phyloP scores from a whole-genome alignment of 2,329 filamentous ascomycete genomes.

The Talaromyces albobiverticillius region DNA sequence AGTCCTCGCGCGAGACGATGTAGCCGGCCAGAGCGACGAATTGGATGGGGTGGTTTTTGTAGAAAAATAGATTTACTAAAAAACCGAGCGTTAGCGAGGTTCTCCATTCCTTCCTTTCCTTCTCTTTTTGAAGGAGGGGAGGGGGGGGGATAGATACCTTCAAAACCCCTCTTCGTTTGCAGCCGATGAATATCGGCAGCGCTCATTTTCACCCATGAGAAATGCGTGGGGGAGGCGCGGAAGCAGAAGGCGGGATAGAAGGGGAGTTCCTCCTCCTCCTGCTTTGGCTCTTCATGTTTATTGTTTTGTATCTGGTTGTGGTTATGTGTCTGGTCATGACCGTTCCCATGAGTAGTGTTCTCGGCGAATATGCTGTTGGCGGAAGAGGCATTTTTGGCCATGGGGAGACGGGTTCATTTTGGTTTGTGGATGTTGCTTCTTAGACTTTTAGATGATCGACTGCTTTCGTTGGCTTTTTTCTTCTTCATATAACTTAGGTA shows the following conservation, averaged over 20 bases:
- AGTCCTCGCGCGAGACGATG: slow-evolving; percentile 60
- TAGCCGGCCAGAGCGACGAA: slow-evolving; percentile 71
- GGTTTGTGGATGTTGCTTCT: too few relatives aligned
- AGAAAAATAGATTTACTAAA: slow-evolving; percentile 61
- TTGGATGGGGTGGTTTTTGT: slow-evolving; percentile 71
- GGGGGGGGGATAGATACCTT: slow-evolving; percentile 38
- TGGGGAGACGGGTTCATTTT: slow-evolving; percentile 12
- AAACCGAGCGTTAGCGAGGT: neutral
- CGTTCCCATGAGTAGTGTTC: neutral
- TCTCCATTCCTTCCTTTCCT: neutral
- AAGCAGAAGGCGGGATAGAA: slow-evolving; percentile 62
- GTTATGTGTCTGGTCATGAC: slow-evolving; percentile 10
- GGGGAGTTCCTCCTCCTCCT: slow-evolving; percentile 3
- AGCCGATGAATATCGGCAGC: slow-evolving; percentile 55
- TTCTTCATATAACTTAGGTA: neutral
- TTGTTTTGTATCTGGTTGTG: slow-evolving; percentile 11
- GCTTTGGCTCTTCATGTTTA: neutral
- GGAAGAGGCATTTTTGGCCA: slow-evolving; percentile 15
- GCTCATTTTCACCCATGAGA: slow-evolving; percentile 62
- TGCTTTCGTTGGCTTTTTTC: too few relatives aligned
- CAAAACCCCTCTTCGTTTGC: slow-evolving; percentile 46
- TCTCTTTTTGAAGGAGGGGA: too few relatives aligned
- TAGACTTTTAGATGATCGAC: too few relatives aligned
- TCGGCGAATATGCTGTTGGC: slow-evolving; percentile 7
- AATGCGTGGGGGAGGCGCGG: slow-evolving; percentile 58